phyloP scores from a whole-genome alignment of 73 alveolate species.

The Paramecium tetraurelia region DNA sequence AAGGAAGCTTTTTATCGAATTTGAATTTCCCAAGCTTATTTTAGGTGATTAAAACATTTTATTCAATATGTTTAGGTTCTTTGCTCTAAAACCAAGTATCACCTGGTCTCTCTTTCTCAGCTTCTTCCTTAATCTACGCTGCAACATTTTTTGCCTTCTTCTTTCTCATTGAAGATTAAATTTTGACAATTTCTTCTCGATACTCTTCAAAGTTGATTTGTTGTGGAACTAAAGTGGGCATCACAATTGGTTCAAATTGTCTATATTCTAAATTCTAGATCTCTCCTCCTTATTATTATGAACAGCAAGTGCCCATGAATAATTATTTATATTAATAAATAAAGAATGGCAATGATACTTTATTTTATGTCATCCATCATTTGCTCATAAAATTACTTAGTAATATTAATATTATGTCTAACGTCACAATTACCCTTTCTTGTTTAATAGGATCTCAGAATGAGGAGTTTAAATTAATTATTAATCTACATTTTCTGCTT shows the following conservation, averaged over 20 bases:
- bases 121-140: neutral
- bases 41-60: neutral
- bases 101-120: conserved; percentile 18
- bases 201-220: neutral
- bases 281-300: neutral
- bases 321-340: neutral
- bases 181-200: neutral
- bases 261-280: neutral
- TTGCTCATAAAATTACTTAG: neutral
- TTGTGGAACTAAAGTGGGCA: conserved; percentile 12
- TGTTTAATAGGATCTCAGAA: neutral
- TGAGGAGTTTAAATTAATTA: no score
- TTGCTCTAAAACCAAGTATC: neutral
- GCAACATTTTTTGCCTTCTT: conserved; percentile 22
- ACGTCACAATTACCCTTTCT: neutral
- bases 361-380: neutral
- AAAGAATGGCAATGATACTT: neutral
- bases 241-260: neutral
- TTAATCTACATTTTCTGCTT: no score
- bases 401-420: neutral
- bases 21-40: neutral
- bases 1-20: neutral
- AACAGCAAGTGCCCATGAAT: neutral
- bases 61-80: neutral
- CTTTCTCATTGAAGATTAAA: conserved; percentile 4